Evolutionary conservation across 1,139 yeast species (phyloP).

Genomic region (Yamadazyma friedrichii): DNA sequence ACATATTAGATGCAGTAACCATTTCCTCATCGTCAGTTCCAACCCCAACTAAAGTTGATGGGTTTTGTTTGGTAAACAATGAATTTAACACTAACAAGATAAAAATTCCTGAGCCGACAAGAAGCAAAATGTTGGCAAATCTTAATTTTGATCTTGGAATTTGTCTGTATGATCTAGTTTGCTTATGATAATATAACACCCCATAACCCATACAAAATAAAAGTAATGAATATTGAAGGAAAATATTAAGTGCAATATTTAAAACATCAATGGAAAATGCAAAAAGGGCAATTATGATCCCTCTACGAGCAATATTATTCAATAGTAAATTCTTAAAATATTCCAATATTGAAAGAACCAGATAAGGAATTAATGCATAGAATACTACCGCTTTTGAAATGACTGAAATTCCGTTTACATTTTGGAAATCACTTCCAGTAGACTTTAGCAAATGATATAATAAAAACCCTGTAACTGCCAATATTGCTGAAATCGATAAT

Average conservation of each 20-base stretch:
- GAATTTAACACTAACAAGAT: not conserved
- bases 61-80: not conserved
- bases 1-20: not conserved
- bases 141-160: conserved; percentile 23
- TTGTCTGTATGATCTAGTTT: conserved; percentile 26
- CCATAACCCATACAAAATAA: conserved; percentile 43
- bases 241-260: conserved; percentile 6
- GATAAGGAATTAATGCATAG: conserved; percentile 26
- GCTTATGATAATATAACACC: conserved; percentile 30
- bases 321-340: conserved; percentile 16
- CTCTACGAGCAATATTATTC: conserved; percentile 16
- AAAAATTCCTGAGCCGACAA: not conserved
- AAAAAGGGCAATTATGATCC: not conserved
- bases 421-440: conserved; percentile 28
- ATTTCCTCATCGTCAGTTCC: not conserved
- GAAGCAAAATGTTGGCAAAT: conserved; percentile 14
- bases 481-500: conserved; percentile 18
- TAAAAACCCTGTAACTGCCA: conserved; percentile 21
- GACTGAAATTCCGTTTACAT: conserved; percentile 33
- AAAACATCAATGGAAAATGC: not conserved
- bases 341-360: conserved; percentile 13
- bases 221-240: conserved; percentile 19
- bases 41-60: not conserved
- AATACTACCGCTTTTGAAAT: conserved; percentile 34
- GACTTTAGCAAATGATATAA: conserved; percentile 28